These are phyloP conservation scores for Podochytrium sp. DNA, from an alignment of 192 early-diverging fungal species.

Conservation along the genomic window DNA sequence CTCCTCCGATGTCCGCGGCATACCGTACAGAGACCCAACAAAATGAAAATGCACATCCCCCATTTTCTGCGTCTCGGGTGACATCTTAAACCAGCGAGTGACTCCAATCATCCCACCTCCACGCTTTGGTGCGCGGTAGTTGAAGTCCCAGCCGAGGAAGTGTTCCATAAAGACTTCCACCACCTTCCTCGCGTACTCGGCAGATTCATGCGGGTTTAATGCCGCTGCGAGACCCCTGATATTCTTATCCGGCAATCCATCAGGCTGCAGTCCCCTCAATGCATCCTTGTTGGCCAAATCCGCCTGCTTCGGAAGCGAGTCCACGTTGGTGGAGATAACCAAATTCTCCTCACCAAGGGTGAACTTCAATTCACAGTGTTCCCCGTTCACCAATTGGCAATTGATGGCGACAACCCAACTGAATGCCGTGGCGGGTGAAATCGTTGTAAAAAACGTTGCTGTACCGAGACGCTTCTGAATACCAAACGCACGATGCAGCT, in stretches of 20 bases:
- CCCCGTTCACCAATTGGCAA: too few relatives aligned
- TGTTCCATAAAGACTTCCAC: not conserved
- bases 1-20: not conserved
- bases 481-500: not conserved
- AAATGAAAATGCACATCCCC: not conserved
- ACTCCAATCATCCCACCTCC: not conserved
- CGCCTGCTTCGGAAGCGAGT: too few relatives aligned
- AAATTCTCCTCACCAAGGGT: not conserved
- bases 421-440: too few relatives aligned
- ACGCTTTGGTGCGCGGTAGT: not conserved
- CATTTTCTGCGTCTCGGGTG: too few relatives aligned
- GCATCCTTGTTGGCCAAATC: too few relatives aligned
- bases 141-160: not conserved
- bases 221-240: not conserved
- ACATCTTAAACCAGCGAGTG: too few relatives aligned
- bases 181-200: not conserved
- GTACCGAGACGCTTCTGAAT: not conserved
- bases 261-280: too few relatives aligned
- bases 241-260: too few relatives aligned
- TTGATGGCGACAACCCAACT: too few relatives aligned
- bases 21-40: not conserved
- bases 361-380: not conserved
- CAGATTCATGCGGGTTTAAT: not conserved
- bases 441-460: too few relatives aligned
- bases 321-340: not conserved